Percentiles rank a stretch among this genome's conserved stretches.
Evolutionary conservation across 1,284 basidiomycete species (phyloP).

Genomic region (Puccinia hordei): DNA sequence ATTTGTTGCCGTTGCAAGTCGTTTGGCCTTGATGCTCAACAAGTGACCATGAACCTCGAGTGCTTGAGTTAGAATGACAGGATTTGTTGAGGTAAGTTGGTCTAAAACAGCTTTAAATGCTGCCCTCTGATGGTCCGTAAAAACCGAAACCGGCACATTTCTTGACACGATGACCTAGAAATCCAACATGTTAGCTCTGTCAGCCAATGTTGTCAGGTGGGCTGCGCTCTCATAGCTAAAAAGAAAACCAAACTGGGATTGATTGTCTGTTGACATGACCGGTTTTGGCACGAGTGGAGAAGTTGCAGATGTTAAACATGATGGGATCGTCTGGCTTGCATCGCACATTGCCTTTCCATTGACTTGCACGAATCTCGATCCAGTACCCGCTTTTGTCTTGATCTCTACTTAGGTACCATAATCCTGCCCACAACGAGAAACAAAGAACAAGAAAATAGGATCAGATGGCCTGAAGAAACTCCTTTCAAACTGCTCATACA

Average conservation of each 20-base stretch:
- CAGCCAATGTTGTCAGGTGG: too few relatives aligned
- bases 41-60: conserved; percentile 20
- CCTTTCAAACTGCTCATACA: background rate
- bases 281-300: conserved; percentile 17
- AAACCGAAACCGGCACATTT: conserved; percentile 11
- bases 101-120: conserved; percentile 10
- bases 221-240: background rate
- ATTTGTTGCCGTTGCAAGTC: background rate
- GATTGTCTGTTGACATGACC: conserved; percentile 44
- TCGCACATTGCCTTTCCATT: conserved; percentile 48
- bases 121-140: conserved; percentile 27
- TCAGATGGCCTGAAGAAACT: background rate
- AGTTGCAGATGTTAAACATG: conserved; percentile 34
- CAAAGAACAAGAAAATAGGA: background rate
- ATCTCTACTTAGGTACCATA: conserved; percentile 40
- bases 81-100: conserved; percentile 4
- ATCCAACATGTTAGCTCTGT: background rate
- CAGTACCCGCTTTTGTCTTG: conserved; percentile 10
- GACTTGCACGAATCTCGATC: conserved; percentile 48
- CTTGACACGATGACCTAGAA: conserved; percentile 38
- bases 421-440: background rate
- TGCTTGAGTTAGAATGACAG: background rate
- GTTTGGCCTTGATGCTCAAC: conserved; percentile 7
- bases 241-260: conserved; percentile 34
- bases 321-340: conserved; percentile 1